A percentile compares a stretch with the other conserved stretches of the same genome.
Evolutionary conservation across 352 stramenopile genomes (phyloP).

Genomic region (Phytophthora sojae): DNA sequence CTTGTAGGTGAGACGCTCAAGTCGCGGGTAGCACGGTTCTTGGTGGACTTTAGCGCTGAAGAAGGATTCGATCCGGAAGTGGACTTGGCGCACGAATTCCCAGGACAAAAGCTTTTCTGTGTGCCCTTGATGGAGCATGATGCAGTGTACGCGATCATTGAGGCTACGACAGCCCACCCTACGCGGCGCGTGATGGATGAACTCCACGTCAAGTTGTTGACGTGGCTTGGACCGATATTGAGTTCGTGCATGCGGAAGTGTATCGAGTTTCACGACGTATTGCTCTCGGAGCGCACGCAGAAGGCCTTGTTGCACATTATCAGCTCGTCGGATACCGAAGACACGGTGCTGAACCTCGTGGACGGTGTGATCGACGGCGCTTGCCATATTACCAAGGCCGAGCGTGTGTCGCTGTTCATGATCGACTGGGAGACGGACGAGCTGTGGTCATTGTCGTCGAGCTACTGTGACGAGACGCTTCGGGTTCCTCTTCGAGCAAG

Average conservation of each 20-base stretch:
- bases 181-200: constrained; percentile 60
- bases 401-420: constrained; percentile 83
- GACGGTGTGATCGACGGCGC: constrained; percentile 83
- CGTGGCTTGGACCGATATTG: constrained; percentile 83
- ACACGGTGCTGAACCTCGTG: constrained; percentile 88
- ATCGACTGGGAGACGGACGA: constrained; percentile 87
- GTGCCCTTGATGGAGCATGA: constrained; percentile 77
- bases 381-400: constrained; percentile 84
- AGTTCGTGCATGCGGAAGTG: constrained; percentile 87
- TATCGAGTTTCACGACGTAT: constrained; percentile 86
- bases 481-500: constrained; percentile 67
- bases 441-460: constrained; percentile 83
- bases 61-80: constrained; percentile 67
- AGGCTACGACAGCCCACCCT: constrained; percentile 59
- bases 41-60: constrained; percentile 57
- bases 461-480: constrained; percentile 74
- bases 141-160: constrained; percentile 81
- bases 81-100: constrained; percentile 67
- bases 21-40: constrained; percentile 41
- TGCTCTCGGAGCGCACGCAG: constrained; percentile 85
- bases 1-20: constrained; percentile 59
- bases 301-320: constrained; percentile 89
- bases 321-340: constrained; percentile 83
- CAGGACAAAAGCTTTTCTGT: constrained; percentile 73
- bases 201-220: constrained; percentile 77